Base-by-base conservation (phyloP, 225 moss, liverwort and hornwort species). In the Neckera pumila region DNA sequence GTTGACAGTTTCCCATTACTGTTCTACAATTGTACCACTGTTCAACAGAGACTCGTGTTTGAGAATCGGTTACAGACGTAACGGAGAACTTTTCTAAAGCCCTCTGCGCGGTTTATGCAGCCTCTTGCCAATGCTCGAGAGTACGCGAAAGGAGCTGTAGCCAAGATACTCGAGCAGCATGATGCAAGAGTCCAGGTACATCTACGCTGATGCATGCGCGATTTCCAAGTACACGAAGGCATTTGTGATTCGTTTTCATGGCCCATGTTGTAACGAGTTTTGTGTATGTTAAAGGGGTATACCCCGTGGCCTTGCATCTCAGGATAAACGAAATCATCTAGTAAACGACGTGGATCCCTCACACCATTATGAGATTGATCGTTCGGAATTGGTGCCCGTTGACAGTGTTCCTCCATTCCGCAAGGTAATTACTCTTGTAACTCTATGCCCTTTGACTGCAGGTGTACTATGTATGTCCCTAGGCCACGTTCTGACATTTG, bases 71-170 rank as follows among this genome's bases (percentile, higher is more conserved):
- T 80, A 40, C 73, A 25, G 28, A 38, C 49, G 12, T 28, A 43
- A 42, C 19, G 25, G 53, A 60, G 42, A 63, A 34, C 12, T 15
- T 43, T 81, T 86, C 62, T 60, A 61, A 89, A 45, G 12, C 10
- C 16, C 57, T 67, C 60, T 65, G 12, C 12, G 30, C 25, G 61
- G 85, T 78, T 80, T 70, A 59, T 92, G 89, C 92, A 92, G 94
- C 94, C 94, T 74, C 81, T 94, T 54, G 87, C 90, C 71, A 92
- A 94, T 86, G 89, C 94, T 87, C 91, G 92, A 83, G 92, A 94
- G 87, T 89, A 90, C 66, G 57, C 87, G 18, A 92, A 73, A 80
- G 86, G 87, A 79, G 90, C 80, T 71, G 92, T 91, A 60, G 67
- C 89, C 59, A 73, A 86, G 85, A 62, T 91, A 85, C 90, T 94